A percentile compares a stretch with the other conserved stretches of the same genome.
phyloP scores from a whole-genome alignment of 129 eudicot species.

The Artemisia argyi region DNA sequence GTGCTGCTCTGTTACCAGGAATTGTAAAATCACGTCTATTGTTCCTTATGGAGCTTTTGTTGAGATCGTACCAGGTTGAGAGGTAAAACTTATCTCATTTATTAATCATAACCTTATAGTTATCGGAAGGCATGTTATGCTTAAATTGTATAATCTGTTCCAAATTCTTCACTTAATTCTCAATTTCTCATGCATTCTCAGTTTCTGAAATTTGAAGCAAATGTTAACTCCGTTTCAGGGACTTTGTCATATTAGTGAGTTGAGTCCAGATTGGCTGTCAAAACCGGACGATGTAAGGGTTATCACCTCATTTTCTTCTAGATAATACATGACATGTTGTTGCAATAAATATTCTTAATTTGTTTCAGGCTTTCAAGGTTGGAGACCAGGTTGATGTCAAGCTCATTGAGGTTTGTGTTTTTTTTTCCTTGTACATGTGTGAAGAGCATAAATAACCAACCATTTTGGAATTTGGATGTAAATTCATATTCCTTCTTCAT shows the following conservation, averaged over 20 bases:
- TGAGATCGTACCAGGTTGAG: conserved; percentile 96
- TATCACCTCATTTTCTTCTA: neutral
- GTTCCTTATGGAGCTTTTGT: conserved; percentile 92
- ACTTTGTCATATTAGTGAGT: conserved; percentile 96
- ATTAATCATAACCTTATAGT: conserved; percentile 5
- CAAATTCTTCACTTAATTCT: neutral
- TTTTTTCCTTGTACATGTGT: conserved; percentile 7
- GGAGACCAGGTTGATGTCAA: conserved; percentile 96
- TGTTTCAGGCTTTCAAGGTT: conserved; percentile 77
- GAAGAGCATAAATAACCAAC: neutral
- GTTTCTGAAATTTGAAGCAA: neutral
- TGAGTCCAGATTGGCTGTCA: conserved; percentile 79
- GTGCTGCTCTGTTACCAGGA: conserved; percentile 51
- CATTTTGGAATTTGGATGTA: conserved; percentile 1
- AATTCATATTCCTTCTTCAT: neutral
- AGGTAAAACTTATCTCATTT: conserved; percentile 48
- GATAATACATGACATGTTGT: conserved; percentile 7
- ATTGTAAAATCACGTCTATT: conserved; percentile 82
- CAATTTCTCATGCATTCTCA: neutral
- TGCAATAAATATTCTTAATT: conserved; percentile 1
- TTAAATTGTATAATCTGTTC: neutral
- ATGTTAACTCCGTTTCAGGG: conserved; percentile 75
- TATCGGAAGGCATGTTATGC: conserved; percentile 1
- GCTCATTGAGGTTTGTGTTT: conserved; percentile 74
- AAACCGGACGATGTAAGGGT: conserved; percentile 92